Evolutionary conservation across 2,329 filamentous ascomycete genomes (phyloP), one percentile per base, ranked within the genome.

Genomic region (Tricladium varicosporioides): DNA sequence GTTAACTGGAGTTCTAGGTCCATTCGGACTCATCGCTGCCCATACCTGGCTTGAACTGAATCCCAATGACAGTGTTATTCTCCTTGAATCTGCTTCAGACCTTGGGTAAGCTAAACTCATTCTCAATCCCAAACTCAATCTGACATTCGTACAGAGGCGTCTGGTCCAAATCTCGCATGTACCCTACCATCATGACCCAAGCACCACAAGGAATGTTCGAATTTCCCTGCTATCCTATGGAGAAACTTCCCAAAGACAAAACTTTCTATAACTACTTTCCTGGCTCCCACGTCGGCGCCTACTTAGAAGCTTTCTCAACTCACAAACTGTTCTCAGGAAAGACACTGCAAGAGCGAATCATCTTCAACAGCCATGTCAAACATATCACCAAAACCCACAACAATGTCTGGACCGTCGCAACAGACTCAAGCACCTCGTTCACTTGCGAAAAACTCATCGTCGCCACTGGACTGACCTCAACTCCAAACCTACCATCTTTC

Each of bases 141-240:
- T 36, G 32, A 36, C 32, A 36, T 36, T 36, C 32, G n/a, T 36
- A 13, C 32, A 36, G 88, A 1, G 88, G 88, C 4, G 84, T 85
- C 10, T 91, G 87, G 88, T 81, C 84, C n/a, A 75, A 82, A 57
- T 75, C 87, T 44, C 80, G 87, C 1, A 71, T 89, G 1, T 87
- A 91, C 68, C 80, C 83, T 0, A 84, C 82, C 2, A 77, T 92
- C 46, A 87, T 48, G 14, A 72, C 72, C 5, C 70, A 74, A 60
- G 67, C 72, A 51, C 67, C 63, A 31, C 60, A 64, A 57, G 65
- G 66, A 1, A 60, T 67, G 5, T 74, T 74, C 58, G 65, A 75
- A 45, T 74, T 72, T 60, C 65, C 68, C 2, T 67, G 63, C 60
- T 69, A 63, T n/a, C 22, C 69, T 68, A 87, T 92, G 84, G 76